These are phyloP conservation scores for Ilex aquifolium DNA, from an alignment of 257 asterid genomes.

Conservation along the genomic window DNA sequence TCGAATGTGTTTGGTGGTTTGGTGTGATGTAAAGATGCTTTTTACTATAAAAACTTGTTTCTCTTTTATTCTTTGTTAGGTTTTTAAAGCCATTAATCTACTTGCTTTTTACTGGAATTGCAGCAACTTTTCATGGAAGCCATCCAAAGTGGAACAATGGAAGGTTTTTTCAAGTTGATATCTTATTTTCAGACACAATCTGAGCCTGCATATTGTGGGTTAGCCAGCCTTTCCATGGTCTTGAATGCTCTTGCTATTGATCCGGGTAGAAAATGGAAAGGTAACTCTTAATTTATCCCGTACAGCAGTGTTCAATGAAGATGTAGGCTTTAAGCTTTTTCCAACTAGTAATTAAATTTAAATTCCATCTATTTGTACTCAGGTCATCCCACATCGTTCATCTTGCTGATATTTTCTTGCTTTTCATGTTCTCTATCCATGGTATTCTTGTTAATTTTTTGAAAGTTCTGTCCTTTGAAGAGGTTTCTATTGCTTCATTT, in stretches of 20 bases:
- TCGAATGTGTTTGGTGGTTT: not conserved
- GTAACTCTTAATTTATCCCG: conserved; percentile 24
- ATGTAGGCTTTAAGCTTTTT: conserved; percentile 1
- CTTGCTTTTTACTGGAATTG: conserved; percentile 17
- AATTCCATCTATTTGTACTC: not conserved
- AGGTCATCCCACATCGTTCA: no score
- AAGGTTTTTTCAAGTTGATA: conserved; percentile 87
- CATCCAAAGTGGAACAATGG: conserved; percentile 86
- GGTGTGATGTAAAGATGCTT: not conserved
- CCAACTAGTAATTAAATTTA: not conserved
- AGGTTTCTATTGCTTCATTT: no score
- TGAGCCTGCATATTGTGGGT: conserved; percentile 97
- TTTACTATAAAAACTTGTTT: not conserved
- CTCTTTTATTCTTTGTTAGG: not conserved
- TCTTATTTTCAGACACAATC: conserved; percentile 98
- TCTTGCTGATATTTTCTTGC: no score
- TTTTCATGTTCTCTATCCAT: no score
- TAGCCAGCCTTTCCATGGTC: conserved; percentile 99
- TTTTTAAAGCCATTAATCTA: conserved; percentile 9
- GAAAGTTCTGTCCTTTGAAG: no score
- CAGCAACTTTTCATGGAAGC: conserved; percentile 95
- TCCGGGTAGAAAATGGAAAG: conserved; percentile 98
- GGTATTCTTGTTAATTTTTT: no score
- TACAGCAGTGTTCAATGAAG: not conserved
- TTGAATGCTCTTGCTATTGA: conserved; percentile 96